Conservation (phyloP, 2,329 filamentous ascomycete species). For the Myriosclerotinia curreyana region DNA sequence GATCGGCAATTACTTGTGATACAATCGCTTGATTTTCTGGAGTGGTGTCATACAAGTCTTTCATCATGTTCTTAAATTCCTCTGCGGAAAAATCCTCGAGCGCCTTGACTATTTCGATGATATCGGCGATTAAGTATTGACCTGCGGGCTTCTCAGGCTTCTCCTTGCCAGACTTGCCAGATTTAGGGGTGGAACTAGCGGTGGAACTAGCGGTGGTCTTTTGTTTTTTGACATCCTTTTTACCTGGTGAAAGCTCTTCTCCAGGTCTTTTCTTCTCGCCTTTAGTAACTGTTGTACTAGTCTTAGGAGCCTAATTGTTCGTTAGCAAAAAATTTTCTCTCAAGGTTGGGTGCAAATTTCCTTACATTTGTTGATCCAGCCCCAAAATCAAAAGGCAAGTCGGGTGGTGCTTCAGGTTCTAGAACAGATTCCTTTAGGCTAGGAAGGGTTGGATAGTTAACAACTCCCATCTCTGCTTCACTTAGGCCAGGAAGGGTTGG, state of each 20-base stretch:
- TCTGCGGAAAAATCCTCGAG: neutral
- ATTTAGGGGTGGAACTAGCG: no score
- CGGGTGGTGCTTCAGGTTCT: no score
- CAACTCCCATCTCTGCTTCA: no score
- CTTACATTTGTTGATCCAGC: neutral
- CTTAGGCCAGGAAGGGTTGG: neutral
- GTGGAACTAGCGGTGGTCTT: neutral
- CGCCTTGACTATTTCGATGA: neutral
- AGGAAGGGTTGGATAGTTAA: no score
- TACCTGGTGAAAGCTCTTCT: neutral
- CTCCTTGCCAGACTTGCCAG: no score
- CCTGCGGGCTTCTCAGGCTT: neutral
- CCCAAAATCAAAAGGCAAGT: no score
- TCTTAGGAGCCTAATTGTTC: neutral
- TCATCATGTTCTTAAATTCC: neutral
- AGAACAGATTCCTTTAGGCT: no score
- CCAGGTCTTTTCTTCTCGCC: neutral
- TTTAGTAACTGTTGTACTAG: neutral
- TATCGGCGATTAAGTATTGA: neutral
- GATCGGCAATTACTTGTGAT: neutral
- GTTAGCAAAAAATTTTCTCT: neutral
- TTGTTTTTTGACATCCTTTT: neutral
- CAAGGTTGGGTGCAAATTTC: no score
- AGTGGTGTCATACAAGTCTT: neutral
- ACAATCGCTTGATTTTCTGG: neutral